Percentiles rank a stretch among this genome's conserved stretches.
These are phyloP conservation scores for Quercus tomentella DNA, from an alignment of 331 rosid species.

Conservation along the genomic window DNA sequence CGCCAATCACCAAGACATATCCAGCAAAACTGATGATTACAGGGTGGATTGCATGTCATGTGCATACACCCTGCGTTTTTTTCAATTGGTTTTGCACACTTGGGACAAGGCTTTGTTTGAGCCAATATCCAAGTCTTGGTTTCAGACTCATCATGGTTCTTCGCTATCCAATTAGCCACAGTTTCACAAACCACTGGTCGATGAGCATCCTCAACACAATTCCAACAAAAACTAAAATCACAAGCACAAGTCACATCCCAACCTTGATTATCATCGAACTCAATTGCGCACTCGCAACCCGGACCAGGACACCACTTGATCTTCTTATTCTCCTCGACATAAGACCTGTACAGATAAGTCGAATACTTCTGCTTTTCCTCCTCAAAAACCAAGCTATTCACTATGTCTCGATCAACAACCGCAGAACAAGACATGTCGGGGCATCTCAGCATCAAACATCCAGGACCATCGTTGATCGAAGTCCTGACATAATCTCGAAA, in stretches of 20 bases:
- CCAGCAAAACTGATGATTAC: conserved; percentile 67
- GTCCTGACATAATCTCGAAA: conserved; percentile 27
- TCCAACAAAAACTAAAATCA: conserved; percentile 15
- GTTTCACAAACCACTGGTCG: conserved; percentile 60
- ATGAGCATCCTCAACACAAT: conserved; percentile 66
- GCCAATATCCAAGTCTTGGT: conserved; percentile 56
- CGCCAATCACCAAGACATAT: conserved; percentile 46
- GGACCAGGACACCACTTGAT: conserved; percentile 28
- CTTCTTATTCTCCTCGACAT: conserved; percentile 10
- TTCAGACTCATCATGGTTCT: conserved; percentile 37
- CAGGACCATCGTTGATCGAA: conserved; percentile 3
- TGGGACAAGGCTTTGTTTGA: conserved; percentile 62
- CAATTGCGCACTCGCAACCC: conserved; percentile 1
- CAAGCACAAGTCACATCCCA: conserved; percentile 17
- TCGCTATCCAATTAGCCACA: conserved; percentile 47
- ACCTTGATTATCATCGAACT: not conserved
- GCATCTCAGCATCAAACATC: conserved; percentile 14
- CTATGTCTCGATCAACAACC: conserved; percentile 9
- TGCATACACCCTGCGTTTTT: conserved; percentile 50
- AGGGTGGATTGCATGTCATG: conserved; percentile 58
- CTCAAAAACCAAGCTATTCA: not conserved
- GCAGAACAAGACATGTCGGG: conserved; percentile 4
- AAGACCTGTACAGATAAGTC: not conserved
- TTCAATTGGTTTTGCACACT: conserved; percentile 53
- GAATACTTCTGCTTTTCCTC: not conserved